Percentiles rank a stretch among this genome's conserved stretches.
Evolutionary conservation across 192 early-diverging fungal species (phyloP).

Genomic region (Backusella tuberculispora): DNA sequence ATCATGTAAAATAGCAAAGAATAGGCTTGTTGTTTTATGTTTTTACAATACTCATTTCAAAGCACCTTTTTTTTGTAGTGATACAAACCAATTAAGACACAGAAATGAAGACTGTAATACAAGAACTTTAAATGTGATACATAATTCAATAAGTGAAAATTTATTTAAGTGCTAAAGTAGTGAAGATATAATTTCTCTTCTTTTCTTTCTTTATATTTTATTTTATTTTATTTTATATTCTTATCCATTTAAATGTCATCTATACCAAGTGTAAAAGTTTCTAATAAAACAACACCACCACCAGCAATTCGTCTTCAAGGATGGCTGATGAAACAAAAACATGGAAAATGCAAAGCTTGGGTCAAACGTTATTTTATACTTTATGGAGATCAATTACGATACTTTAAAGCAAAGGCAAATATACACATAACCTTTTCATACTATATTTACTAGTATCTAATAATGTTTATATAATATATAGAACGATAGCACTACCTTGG

Average conservation of each 20-base stretch:
- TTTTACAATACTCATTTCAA: neutral
- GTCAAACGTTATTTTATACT: slow-evolving; percentile 34
- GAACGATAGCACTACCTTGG: slow-evolving; percentile 12
- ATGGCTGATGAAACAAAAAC: slow-evolving; percentile 36
- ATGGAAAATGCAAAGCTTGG: slow-evolving; percentile 30
- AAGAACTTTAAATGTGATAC: neutral
- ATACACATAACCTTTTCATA: neutral
- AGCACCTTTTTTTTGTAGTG: neutral
- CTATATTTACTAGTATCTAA: neutral
- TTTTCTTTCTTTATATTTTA: neutral
- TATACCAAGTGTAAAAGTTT: slow-evolving; percentile 3
- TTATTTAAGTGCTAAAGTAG: neutral
- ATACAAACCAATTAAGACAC: neutral
- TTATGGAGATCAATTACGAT: slow-evolving; percentile 19
- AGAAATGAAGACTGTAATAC: neutral
- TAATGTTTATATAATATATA: neutral
- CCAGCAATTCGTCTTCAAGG: slow-evolving; percentile 12
- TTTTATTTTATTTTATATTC: neutral
- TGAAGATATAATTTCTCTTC: neutral
- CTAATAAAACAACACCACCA: slow-evolving; percentile 5
- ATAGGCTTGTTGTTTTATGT: neutral
- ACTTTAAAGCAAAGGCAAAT: slow-evolving; percentile 31
- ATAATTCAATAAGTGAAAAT: neutral
- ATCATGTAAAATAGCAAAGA: neutral
- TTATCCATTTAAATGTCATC: neutral